Evolutionary conservation across 148 eudicot species (phyloP), one percentile per base, ranked within the genome.

Genomic region (Rhododendron williamsianum): DNA sequence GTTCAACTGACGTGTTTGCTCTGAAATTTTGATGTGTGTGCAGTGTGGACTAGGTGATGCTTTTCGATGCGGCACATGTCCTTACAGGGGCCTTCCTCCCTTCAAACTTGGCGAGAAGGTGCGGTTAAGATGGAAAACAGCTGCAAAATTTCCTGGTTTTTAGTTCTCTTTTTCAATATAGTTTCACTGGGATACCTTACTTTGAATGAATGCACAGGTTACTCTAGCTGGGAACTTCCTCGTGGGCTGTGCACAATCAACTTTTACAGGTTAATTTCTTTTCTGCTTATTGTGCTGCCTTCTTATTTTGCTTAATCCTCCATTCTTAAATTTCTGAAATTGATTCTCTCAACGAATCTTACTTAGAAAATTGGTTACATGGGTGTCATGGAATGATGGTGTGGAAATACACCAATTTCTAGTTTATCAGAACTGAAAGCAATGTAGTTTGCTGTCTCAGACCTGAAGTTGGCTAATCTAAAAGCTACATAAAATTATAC

Each of bases 11-110:
- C 13, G 4, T n/a, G 25, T 25, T 13, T 45, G 13, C 35, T n/a
- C 60, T 76, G 77, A 33, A 18, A 81, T 86, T 25, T 72, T 45
- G 51, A 51, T 52, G 65, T 78, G 16, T 51, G 7, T 91, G 87
- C 93, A 95, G 95, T 97, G 99, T 88, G 98, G 98, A 81, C 90
- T 95, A 9, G 99, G 98, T 83, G 98, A 97, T 92, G 99, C 99
- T 65, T 97, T 97, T 85, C 88, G 99, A 85, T 97, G 99, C 84
- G 67, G 93, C 87, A 91, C 98, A 81, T 94, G 98, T 86, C 99
- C 99, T 84, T 97, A 95, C 88, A 97, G 90, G 89, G 99, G 99
- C 87, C 94, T 95, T 49, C 94, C 98, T 79, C 91, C 96, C 10
- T 95, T 97, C 84, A 94, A 97, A 88, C 91, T 92, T 36, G 98